Conservation (phyloP, 2,329 filamentous ascomycete species). For the Raffaelea deltoideospora region DNA sequence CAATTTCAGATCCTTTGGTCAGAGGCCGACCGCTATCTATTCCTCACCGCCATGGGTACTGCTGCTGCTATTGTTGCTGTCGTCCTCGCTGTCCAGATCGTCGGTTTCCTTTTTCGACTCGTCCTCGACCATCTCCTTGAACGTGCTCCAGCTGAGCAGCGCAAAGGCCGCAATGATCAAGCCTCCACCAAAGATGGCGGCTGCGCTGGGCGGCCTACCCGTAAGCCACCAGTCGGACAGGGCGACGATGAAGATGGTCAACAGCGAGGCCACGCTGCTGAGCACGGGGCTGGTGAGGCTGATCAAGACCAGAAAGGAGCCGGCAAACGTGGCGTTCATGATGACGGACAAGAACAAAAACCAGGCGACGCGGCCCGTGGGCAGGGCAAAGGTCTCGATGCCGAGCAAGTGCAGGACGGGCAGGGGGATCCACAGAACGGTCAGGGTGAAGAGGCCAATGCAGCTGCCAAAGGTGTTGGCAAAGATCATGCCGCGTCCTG, state of each 20-base stretch:
- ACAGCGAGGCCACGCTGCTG: slow-evolving; percentile 76
- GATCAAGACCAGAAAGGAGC: slow-evolving; percentile 84
- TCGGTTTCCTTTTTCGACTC: slow-evolving; percentile 42
- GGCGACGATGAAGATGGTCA: slow-evolving; percentile 95
- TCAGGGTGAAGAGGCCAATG: slow-evolving; percentile 74
- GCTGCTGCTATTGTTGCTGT: not conserved
- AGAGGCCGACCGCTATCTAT: too few relatives aligned
- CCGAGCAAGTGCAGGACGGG: slow-evolving; percentile 68
- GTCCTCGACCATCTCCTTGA: slow-evolving; percentile 82
- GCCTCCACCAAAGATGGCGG: slow-evolving; percentile 66
- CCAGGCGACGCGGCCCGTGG: slow-evolving; percentile 60
- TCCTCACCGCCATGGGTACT: not conserved
- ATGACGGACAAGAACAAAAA: slow-evolving; percentile 69
- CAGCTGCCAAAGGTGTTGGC: slow-evolving; percentile 82
- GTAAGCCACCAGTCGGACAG: slow-evolving; percentile 80
- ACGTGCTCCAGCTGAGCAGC: slow-evolving; percentile 83
- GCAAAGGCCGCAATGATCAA: slow-evolving; percentile 80
- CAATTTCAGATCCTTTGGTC: too few relatives aligned
- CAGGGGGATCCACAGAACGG: slow-evolving; percentile 82
- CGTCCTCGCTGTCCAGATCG: slow-evolving; percentile 13
- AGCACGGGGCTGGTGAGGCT: slow-evolving; percentile 85
- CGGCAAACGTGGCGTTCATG: slow-evolving; percentile 84
- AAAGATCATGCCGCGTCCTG: slow-evolving; percentile 87
- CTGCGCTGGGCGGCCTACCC: slow-evolving; percentile 56
- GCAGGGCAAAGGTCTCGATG: slow-evolving; percentile 70